Conservation (phyloP, 306 rosid species). For the Prunus mongolica region DNA sequence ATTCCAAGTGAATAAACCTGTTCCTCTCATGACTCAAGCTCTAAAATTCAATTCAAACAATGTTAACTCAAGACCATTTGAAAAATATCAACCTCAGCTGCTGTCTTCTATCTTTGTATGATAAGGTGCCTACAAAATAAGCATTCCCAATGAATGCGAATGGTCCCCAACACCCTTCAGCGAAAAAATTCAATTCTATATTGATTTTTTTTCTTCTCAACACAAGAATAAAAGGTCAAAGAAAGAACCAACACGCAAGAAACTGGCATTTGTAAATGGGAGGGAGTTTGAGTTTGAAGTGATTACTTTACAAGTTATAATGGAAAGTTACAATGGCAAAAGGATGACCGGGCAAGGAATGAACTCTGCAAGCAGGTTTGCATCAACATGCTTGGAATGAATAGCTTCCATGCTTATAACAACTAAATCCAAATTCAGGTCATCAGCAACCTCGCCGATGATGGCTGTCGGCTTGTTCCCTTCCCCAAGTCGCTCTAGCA, state of each 20-base stretch:
- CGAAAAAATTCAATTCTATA: neutral
- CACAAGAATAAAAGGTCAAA: neutral
- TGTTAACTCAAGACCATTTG: neutral
- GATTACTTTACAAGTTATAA: neutral
- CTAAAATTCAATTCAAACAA: neutral
- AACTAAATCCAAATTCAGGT: constrained; percentile 81
- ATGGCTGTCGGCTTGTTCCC: constrained; percentile 88
- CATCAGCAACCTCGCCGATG: constrained; percentile 92
- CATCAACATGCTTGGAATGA: constrained; percentile 92
- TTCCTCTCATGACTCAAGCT: neutral
- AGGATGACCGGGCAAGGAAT: constrained; percentile 92
- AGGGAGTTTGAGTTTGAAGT: neutral
- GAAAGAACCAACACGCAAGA: neutral
- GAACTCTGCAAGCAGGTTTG: constrained; percentile 89
- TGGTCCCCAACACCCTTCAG: neutral
- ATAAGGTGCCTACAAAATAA: no score
- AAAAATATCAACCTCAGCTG: neutral
- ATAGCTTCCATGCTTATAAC: constrained; percentile 94
- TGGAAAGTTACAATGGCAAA: constrained; percentile 51
- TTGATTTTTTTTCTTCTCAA: neutral
- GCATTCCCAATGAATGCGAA: neutral
- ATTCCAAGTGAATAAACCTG: neutral
- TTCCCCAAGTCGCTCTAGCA: constrained; percentile 83
- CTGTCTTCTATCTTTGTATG: neutral
- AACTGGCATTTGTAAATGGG: neutral